A percentile compares a stretch with the other conserved stretches of the same genome.
These are phyloP conservation scores for Leishmania mexicana DNA, from an alignment of 208 protist species.

Conservation along the genomic window DNA sequence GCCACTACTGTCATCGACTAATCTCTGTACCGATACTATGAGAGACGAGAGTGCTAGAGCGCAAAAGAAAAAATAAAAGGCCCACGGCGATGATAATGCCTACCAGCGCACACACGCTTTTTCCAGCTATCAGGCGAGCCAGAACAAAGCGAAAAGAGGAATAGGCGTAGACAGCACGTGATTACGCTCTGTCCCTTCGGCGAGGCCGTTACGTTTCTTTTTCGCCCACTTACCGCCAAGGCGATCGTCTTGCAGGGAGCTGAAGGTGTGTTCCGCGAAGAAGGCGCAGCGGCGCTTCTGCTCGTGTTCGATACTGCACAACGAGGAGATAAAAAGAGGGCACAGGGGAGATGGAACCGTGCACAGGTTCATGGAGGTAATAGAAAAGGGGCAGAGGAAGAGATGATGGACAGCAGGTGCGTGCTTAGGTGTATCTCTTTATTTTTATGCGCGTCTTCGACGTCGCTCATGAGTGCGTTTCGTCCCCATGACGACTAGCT, in stretches of 20 bases:
- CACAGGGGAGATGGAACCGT: background rate
- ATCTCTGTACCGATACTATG: background rate
- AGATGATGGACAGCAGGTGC: background rate
- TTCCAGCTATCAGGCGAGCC: background rate
- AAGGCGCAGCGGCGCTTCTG: background rate
- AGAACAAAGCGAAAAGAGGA: background rate
- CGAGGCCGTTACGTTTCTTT: background rate
- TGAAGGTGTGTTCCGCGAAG: background rate
- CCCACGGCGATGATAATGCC: background rate
- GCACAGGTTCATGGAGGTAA: background rate
- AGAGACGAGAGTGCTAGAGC: background rate
- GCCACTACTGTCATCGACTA: background rate
- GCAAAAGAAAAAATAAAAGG: background rate
- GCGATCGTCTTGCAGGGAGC: background rate
- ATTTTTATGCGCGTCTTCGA: background rate
- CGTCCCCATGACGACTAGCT: background rate
- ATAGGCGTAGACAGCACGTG: background rate
- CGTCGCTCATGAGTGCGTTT: background rate
- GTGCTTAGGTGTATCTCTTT: background rate
- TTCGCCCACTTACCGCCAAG: background rate
- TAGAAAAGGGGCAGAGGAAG: background rate
- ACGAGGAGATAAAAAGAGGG: slow-evolving; percentile 9
- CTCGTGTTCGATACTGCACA: background rate
- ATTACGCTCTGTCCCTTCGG: background rate
- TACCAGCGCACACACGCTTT: background rate